Conservation (phyloP, 495 filamentous ascomycete genomes). For the Podospora comata region DNA sequence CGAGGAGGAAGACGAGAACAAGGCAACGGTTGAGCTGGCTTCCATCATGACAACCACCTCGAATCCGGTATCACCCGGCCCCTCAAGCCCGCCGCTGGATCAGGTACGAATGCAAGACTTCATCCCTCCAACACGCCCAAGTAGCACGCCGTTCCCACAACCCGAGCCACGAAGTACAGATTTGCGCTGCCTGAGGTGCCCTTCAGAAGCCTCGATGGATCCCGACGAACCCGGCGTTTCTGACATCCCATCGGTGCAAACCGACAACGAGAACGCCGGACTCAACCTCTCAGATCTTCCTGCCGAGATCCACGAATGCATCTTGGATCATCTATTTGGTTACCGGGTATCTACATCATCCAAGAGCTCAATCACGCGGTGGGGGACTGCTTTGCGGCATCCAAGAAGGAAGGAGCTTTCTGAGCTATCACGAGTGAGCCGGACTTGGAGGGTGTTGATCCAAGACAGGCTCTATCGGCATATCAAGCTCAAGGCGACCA, state of each 20-base stretch:
- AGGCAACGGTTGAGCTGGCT: conserved; percentile 43
- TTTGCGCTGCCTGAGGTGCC: conserved; percentile 39
- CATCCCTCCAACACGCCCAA: conserved; percentile 51
- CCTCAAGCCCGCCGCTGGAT: conserved; percentile 51
- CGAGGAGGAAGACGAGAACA: conserved; percentile 38
- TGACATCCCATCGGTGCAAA: conserved; percentile 20
- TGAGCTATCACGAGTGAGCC: conserved; percentile 60
- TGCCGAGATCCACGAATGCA: conserved; percentile 67
- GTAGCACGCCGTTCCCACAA: conserved; percentile 56
- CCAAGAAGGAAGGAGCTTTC: conserved; percentile 63
- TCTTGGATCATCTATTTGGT: conserved; percentile 66
- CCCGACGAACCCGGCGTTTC: conserved; percentile 25
- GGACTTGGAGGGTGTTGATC: conserved; percentile 60
- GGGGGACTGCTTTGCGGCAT: conserved; percentile 64
- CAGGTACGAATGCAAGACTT: conserved; percentile 47
- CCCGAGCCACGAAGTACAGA: conserved; percentile 45
- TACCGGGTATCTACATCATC: conserved; percentile 58
- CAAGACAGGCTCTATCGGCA: conserved; percentile 69
- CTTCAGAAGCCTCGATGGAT: conserved; percentile 31
- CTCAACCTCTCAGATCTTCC: conserved; percentile 56
- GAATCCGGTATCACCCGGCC: conserved; percentile 52
- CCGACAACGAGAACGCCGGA: conserved; percentile 37
- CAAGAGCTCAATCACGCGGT: conserved; percentile 52
- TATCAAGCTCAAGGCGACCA: conserved; percentile 69
- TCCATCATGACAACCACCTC: conserved; percentile 52